A percentile compares a stretch with the other conserved stretches of the same genome.
Conservation (phyloP, 1,284 basidiomycete species). For the Phellopilus nigrolimitatus region DNA sequence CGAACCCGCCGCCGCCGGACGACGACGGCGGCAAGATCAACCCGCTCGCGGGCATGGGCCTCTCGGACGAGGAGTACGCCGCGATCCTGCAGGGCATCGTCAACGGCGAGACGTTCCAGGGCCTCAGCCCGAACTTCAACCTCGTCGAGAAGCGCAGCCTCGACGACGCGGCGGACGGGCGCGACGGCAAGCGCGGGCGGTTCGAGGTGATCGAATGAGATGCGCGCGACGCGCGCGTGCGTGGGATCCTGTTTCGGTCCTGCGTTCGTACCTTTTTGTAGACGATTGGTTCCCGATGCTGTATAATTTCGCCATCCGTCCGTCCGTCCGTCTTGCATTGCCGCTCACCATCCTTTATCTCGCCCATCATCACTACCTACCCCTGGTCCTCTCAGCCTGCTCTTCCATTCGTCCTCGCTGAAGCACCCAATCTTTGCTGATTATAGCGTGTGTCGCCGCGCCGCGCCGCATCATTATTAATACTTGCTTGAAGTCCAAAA, state of each 20-base stretch:
- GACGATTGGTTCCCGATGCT: neutral
- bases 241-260: neutral
- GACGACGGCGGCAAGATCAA: slow-evolving; percentile 44
- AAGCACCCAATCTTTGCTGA: no score
- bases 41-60: slow-evolving; percentile 68
- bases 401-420: neutral
- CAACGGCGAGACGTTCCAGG: slow-evolving; percentile 49
- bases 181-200: slow-evolving; percentile 59
- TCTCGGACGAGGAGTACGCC: slow-evolving; percentile 72
- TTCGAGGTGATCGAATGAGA: slow-evolving; percentile 64
- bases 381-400: neutral
- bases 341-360: no score
- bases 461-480: no score
- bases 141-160: slow-evolving; percentile 36
- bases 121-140: slow-evolving; percentile 28
- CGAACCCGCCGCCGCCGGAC: slow-evolving; percentile 26
- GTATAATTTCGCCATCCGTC: neutral
- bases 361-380: neutral
- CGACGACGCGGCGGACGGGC: slow-evolving; percentile 44
- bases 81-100: slow-evolving; percentile 63
- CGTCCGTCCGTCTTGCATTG: neutral
- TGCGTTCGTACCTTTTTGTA: neutral
- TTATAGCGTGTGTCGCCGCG: no score
- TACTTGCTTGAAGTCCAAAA: no score
- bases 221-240: neutral